These are phyloP conservation scores for Chaetoscypha palmicola DNA, from an alignment of 2,329 filamentous ascomycete species.

Conservation along the genomic window DNA sequence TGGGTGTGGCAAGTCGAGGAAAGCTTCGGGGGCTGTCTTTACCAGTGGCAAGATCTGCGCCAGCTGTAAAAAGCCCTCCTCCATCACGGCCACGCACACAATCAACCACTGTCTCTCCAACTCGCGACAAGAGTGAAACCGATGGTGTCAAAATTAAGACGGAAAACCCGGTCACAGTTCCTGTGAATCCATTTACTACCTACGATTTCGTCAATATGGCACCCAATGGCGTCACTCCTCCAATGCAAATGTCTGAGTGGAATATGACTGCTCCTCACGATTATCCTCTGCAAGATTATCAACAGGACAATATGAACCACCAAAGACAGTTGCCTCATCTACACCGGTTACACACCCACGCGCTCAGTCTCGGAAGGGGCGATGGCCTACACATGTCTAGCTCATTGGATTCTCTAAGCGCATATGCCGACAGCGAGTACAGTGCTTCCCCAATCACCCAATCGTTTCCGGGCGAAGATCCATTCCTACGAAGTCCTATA, in stretches of 20 bases:
- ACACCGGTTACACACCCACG: slow-evolving; percentile 39
- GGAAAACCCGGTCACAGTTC: slow-evolving; percentile 20
- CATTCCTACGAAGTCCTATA: slow-evolving; percentile 48
- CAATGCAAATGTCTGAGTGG: slow-evolving; percentile 29
- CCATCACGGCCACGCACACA: slow-evolving; percentile 23
- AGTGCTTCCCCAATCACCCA: slow-evolving; percentile 44
- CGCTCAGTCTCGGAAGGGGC: slow-evolving; percentile 37
- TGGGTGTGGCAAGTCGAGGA: slow-evolving; percentile 89
- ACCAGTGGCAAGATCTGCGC: slow-evolving; percentile 54
- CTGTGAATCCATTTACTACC: slow-evolving; percentile 28
- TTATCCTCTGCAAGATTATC: slow-evolving; percentile 24
- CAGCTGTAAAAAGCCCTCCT: slow-evolving; percentile 34
- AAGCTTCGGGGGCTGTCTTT: slow-evolving; percentile 87
- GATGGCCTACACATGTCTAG: slow-evolving; percentile 26
- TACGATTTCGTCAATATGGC: slow-evolving; percentile 37
- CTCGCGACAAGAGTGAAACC: slow-evolving; percentile 16
- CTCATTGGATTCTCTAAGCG: slow-evolving; percentile 46
- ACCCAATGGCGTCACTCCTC: slow-evolving; percentile 24
- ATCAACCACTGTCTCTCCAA: slow-evolving; percentile 22
- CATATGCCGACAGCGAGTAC: slow-evolving; percentile 49
- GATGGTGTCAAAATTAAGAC: slow-evolving; percentile 30
- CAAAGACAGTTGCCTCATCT: slow-evolving; percentile 41
- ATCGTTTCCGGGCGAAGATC: slow-evolving; percentile 46
- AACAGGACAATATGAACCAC: slow-evolving; percentile 20
- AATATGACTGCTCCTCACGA: slow-evolving; percentile 26